Conservation (phyloP, 805 yeast species). For the Metschnikowia koreensis region DNA sequence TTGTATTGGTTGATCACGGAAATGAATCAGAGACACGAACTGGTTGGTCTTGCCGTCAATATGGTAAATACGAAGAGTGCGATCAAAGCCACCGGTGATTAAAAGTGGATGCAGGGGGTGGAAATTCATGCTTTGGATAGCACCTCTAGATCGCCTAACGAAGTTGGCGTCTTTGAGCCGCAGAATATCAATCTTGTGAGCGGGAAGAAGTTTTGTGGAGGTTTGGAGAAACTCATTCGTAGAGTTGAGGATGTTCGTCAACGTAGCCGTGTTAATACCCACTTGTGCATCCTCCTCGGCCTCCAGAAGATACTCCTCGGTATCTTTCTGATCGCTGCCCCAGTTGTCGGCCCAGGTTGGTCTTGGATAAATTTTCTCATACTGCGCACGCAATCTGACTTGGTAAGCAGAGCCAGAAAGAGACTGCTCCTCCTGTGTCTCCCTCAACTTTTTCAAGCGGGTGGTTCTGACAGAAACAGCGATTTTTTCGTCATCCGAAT, state of each 20-base stretch:
- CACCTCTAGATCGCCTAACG: slow-evolving; percentile 66
- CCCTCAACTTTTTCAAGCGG: slow-evolving; percentile 69
- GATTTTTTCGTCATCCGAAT: slow-evolving; percentile 84
- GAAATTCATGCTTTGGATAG: slow-evolving; percentile 81
- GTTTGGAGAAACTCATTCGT: slow-evolving; percentile 41
- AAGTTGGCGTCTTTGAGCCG: slow-evolving; percentile 85
- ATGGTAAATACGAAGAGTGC: slow-evolving; percentile 81
- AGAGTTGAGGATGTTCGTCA: slow-evolving; percentile 31
- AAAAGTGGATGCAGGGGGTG: slow-evolving; percentile 82
- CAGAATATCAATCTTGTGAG: slow-evolving; percentile 69
- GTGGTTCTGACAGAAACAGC: slow-evolving; percentile 60
- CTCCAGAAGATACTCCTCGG: slow-evolving; percentile 21
- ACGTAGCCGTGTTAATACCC: slow-evolving; percentile 27
- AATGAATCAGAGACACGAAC: slow-evolving; percentile 76
- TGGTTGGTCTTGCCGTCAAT: slow-evolving; percentile 84
- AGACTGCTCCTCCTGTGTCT: slow-evolving; percentile 48
- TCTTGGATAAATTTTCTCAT: slow-evolving; percentile 69
- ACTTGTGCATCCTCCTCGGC: slow-evolving; percentile 22
- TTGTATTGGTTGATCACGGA: slow-evolving; percentile 77
- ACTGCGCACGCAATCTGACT: slow-evolving; percentile 67
- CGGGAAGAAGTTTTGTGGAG: slow-evolving; percentile 59
- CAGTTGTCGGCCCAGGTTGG: slow-evolving; percentile 72
- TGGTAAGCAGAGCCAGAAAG: slow-evolving; percentile 63
- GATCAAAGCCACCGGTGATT: slow-evolving; percentile 89
- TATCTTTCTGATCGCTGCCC: slow-evolving; percentile 39